Percentiles rank a stretch among this genome's conserved stretches.
These are phyloP conservation scores for Salix dunnii DNA, from an alignment of 345 rosid species.

Conservation along the genomic window DNA sequence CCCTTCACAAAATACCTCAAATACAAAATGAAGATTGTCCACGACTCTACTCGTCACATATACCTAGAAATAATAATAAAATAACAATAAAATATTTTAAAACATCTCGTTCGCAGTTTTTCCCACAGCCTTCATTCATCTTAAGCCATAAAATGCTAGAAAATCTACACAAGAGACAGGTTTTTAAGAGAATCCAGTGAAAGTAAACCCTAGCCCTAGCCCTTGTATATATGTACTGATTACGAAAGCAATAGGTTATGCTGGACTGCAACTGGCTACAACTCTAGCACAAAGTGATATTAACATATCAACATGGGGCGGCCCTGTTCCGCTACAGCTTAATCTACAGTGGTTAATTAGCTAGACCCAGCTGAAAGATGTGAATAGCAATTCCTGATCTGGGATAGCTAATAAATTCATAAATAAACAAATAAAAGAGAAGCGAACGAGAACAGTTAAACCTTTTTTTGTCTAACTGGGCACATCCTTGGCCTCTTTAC, in stretches of 20 bases:
- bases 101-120: too few species aligned
- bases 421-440: neutral
- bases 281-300: conserved; percentile 7
- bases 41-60: too few species aligned
- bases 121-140: too few species aligned
- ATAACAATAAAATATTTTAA: too few species aligned
- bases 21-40: too few species aligned
- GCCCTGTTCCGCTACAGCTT: conserved; percentile 8
- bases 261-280: conserved; percentile 27
- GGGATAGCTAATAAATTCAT: neutral
- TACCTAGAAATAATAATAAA: too few species aligned
- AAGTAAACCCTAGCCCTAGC: conserved; percentile 22
- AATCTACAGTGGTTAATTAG: conserved; percentile 18
- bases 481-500: too few species aligned
- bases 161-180: neutral
- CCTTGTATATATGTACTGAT: conserved; percentile 3
- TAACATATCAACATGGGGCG: conserved; percentile 12
- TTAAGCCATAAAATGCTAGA: neutral
- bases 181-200: neutral
- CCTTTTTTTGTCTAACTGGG: too few species aligned
- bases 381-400: neutral
- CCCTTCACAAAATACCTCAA: too few species aligned
- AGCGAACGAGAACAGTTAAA: neutral
- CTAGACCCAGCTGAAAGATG: neutral
- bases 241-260: conserved; percentile 29